Percentiles rank a stretch among this genome's conserved stretches.
These are phyloP conservation scores for Platismatia glauca DNA, from an alignment of 495 filamentous ascomycete genomes.

Conservation along the genomic window DNA sequence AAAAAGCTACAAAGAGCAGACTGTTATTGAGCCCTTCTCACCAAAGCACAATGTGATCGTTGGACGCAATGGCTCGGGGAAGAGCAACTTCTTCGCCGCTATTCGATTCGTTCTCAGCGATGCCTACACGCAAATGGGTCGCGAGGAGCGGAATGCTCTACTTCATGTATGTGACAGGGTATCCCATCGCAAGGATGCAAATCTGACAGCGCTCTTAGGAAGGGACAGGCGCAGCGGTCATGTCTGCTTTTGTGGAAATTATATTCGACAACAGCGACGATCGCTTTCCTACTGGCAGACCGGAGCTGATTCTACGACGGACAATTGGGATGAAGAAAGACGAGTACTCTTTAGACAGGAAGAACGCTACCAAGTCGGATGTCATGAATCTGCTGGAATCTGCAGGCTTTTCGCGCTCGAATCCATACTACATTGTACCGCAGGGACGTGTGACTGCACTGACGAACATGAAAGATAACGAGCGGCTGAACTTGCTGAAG, in stretches of 20 bases:
- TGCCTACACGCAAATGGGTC: constrained; percentile 91
- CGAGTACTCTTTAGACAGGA: constrained; percentile 92
- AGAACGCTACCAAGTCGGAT: constrained; percentile 89
- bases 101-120: constrained; percentile 98
- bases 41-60: constrained; percentile 98
- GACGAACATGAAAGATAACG: constrained; percentile 96
- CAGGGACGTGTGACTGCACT: constrained; percentile 92
- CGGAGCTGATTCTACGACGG: constrained; percentile 79
- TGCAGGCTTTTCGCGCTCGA: constrained; percentile 91
- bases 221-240: constrained; percentile 92
- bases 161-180: constrained; percentile 53
- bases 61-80: constrained; percentile 96
- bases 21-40: constrained; percentile 95
- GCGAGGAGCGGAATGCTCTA: constrained; percentile 91
- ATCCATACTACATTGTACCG: constrained; percentile 98
- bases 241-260: constrained; percentile 98
- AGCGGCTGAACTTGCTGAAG: constrained; percentile 81
- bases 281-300: constrained; percentile 87
- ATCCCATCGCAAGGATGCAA: neutral
- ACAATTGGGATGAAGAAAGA: constrained; percentile 98
- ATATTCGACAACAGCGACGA: constrained; percentile 98
- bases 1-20: constrained; percentile 94
- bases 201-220: constrained; percentile 42
- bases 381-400: constrained; percentile 94
- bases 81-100: constrained; percentile 99